Percentiles rank a stretch among this genome's conserved stretches.
These are phyloP conservation scores for Coemansia sp. DNA, from an alignment of 192 early-diverging fungal genomes.

Conservation along the genomic window DNA sequence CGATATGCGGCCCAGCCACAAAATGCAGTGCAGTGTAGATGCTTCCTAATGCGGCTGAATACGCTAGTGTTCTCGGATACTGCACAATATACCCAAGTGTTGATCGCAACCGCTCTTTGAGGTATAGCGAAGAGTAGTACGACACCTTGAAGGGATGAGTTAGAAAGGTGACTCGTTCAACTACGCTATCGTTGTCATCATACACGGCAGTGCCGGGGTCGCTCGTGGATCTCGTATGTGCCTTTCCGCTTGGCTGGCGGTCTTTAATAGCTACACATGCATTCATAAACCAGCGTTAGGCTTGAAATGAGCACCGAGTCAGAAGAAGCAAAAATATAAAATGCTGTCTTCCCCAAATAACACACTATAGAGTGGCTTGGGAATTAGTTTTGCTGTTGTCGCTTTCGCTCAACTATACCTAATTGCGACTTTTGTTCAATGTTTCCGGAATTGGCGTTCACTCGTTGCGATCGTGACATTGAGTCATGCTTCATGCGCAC, in stretches of 20 bases:
- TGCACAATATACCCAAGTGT: slow-evolving; percentile 28
- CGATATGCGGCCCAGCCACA: slow-evolving; percentile 35
- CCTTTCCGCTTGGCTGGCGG: not conserved
- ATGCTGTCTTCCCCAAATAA: not conserved
- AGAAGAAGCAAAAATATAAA: not conserved
- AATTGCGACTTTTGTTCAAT: not conserved
- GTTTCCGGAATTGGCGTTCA: not conserved
- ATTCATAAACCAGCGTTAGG: not conserved
- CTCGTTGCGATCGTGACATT: not conserved
- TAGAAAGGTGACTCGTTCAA: slow-evolving; percentile 40
- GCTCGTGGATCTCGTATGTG: not conserved
- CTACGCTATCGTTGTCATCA: not conserved
- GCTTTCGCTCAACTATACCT: not conserved
- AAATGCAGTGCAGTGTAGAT: slow-evolving; percentile 47
- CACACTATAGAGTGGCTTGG: not conserved
- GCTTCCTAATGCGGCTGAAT: slow-evolving; percentile 29
- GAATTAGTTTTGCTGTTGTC: not conserved
- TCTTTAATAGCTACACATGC: not conserved
- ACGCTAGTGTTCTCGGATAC: slow-evolving; percentile 43
- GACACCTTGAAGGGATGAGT: slow-evolving; percentile 50
- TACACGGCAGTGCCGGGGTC: not conserved
- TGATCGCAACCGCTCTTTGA: slow-evolving; percentile 19
- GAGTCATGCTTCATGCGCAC: not conserved
- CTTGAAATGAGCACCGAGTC: not conserved
- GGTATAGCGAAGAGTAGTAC: slow-evolving; percentile 49